phyloP scores from a whole-genome alignment of 441 rosid genomes.

The Capsella rubella region DNA sequence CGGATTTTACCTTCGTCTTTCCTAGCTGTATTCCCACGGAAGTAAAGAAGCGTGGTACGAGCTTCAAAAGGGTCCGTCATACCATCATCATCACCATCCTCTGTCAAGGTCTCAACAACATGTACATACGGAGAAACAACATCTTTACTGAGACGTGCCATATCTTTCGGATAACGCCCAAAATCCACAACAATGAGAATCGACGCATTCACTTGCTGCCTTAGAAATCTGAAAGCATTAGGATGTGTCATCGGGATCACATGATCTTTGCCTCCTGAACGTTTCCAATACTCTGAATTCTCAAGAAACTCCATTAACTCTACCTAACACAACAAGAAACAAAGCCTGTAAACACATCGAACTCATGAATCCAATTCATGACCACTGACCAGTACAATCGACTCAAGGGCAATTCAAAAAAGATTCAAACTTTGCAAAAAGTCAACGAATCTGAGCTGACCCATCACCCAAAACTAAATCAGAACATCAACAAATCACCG shows the following conservation, averaged over 20 bases:
- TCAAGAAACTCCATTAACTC: slow-evolving; percentile 72
- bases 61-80: slow-evolving; percentile 67
- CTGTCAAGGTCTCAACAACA: slow-evolving; percentile 73
- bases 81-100: slow-evolving; percentile 52
- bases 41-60: slow-evolving; percentile 85
- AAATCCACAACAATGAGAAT: slow-evolving; percentile 90
- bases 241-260: slow-evolving; percentile 98
- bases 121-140: slow-evolving; percentile 96
- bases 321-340: slow-evolving; percentile 57
- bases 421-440: not conserved
- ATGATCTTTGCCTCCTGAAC: slow-evolving; percentile 94
- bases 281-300: slow-evolving; percentile 84
- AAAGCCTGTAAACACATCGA: not conserved
- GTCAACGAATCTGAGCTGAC: slow-evolving; percentile 13
- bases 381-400: not conserved
- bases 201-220: slow-evolving; percentile 85
- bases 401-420: not conserved
- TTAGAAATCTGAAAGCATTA: slow-evolving; percentile 93
- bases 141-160: slow-evolving; percentile 84
- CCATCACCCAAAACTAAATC: not conserved
- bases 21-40: slow-evolving; percentile 88
- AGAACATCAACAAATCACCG: not conserved
- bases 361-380: not conserved
- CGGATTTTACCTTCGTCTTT: slow-evolving; percentile 95
- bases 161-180: slow-evolving; percentile 73